A percentile compares a stretch with the other conserved stretches of the same genome.
phyloP scores from a whole-genome alignment of 495 filamentous ascomycete genomes.

The Jackrogersella minutella region DNA sequence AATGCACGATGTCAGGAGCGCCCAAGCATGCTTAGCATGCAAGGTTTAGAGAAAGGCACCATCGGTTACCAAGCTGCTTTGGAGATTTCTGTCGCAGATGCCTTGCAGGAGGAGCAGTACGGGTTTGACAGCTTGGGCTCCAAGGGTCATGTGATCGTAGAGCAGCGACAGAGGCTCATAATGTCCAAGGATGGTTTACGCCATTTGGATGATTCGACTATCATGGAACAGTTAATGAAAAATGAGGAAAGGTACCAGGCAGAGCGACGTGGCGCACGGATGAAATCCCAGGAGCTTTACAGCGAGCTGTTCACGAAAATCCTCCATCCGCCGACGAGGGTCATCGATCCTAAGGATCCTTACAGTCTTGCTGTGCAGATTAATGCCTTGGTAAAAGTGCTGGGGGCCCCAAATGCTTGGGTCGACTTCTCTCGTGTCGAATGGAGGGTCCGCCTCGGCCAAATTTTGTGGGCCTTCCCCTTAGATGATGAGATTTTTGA shows the following conservation, averaged over 20 bases:
- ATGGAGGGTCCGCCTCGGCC: slow-evolving; percentile 82
- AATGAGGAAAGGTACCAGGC: slow-evolving; percentile 57
- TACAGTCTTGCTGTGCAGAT: slow-evolving; percentile 68
- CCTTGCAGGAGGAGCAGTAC: slow-evolving; percentile 61
- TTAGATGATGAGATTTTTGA: slow-evolving; percentile 62
- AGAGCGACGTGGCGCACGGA: slow-evolving; percentile 44
- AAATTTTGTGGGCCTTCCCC: slow-evolving; percentile 77
- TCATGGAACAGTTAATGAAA: slow-evolving; percentile 61
- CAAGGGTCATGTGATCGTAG: slow-evolving; percentile 51
- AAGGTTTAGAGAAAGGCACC: slow-evolving; percentile 75
- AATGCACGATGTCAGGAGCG: slow-evolving; percentile 65
- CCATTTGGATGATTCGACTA: slow-evolving; percentile 58
- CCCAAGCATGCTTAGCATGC: slow-evolving; percentile 79
- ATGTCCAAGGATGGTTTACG: slow-evolving; percentile 58
- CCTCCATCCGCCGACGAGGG: slow-evolving; percentile 64
- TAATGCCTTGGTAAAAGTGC: slow-evolving; percentile 61
- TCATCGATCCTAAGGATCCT: slow-evolving; percentile 64
- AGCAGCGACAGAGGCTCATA: slow-evolving; percentile 59
- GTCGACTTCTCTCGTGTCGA: slow-evolving; percentile 80
- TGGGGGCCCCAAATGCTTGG: slow-evolving; percentile 69
- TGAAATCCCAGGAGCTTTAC: slow-evolving; percentile 60
- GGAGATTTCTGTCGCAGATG: slow-evolving; percentile 71
- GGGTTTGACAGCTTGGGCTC: slow-evolving; percentile 56
- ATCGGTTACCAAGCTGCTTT: slow-evolving; percentile 78
- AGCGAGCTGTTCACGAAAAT: slow-evolving; percentile 67